Evolutionary conservation across 306 rosid species (phyloP), one percentile per base, ranked within the genome.

Genomic region (Spatholobus suberectus): DNA sequence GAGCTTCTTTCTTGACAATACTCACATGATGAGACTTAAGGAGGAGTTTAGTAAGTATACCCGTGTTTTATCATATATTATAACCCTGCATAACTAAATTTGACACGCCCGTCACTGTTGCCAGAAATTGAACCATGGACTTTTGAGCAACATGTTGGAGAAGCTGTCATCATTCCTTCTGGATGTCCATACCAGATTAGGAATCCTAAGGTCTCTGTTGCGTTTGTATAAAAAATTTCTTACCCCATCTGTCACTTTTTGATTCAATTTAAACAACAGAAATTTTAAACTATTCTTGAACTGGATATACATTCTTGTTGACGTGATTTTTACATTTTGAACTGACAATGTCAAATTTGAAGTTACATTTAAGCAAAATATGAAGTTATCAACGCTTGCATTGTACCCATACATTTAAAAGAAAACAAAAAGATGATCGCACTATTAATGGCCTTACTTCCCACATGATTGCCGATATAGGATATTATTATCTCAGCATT

Each of bases 121-220:
- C 83, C 86, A 96, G 99, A 91, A 82, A 91, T 96, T 80, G 99
- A 96, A 85, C 99, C 99, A 4, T 96, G 99, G 99, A 89, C 94
- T 68, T 96, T 96, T 78, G 92, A 89, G 91, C 99, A 96, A 87
- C 92, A 61, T 58, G 90, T 88, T 62, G 99, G 99, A 44, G 99
- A 94, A 91, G 99, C 99, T 83, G 97, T 96, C 77, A 90, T 96
- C 75, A 87, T 96, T 86, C 99, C 99, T 10, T 96, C 99, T 70
- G 99, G 99, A 83, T 96, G 98, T 75, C 98, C 99, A 14, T 92
- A 96, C 83, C 99, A 96, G 88, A 96, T 94, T 70, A 90, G 90
- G 80, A 91, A 86, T 89, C 88, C 97, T 44, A 92, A 96, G 99
- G 99, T 95, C 67, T 75, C 40, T 80, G 80, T 78, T 80, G 49